Conservation (phyloP, 768 basidiomycete species). For the Termitomyces sp. region DNA sequence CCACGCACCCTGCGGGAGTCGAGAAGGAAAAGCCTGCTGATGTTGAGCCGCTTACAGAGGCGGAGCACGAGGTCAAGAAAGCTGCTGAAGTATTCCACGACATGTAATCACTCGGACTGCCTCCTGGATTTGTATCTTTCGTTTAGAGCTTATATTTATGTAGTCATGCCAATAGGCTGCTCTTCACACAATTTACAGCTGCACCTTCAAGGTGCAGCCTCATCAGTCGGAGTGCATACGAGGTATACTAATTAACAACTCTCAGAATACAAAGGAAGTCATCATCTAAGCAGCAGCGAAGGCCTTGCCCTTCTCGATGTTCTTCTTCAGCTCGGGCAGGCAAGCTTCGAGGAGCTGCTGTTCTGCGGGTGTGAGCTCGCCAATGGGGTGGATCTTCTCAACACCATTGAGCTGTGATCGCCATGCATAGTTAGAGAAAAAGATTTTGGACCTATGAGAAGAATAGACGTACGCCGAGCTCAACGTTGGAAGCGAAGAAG, state of each 20-base stretch:
- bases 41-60: constrained; percentile 7
- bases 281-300: constrained; percentile 51
- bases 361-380: constrained; percentile 75
- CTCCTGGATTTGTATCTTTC: background rate
- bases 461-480: constrained; percentile 67
- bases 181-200: background rate
- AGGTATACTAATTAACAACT: background rate
- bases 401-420: constrained; percentile 74
- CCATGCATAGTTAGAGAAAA: too few relatives aligned
- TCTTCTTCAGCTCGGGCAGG: constrained; percentile 92
- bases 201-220: too few relatives aligned
- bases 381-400: constrained; percentile 86
- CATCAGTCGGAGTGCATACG: background rate
- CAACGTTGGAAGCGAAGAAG: constrained; percentile 93
- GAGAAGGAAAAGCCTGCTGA: constrained; percentile 1
- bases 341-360: constrained; percentile 82
- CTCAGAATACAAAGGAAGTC: background rate
- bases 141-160: background rate
- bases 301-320: constrained; percentile 92
- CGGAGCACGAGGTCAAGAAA: constrained; percentile 12
- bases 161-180: background rate
- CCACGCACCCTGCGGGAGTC: background rate
- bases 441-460: too few relatives aligned
- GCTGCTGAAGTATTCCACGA: constrained; percentile 10
- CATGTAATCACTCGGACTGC: background rate